Evolutionary conservation across 257 asterid genomes (phyloP), one percentile per base, ranked within the genome.

Genomic region (Lantana camara): DNA sequence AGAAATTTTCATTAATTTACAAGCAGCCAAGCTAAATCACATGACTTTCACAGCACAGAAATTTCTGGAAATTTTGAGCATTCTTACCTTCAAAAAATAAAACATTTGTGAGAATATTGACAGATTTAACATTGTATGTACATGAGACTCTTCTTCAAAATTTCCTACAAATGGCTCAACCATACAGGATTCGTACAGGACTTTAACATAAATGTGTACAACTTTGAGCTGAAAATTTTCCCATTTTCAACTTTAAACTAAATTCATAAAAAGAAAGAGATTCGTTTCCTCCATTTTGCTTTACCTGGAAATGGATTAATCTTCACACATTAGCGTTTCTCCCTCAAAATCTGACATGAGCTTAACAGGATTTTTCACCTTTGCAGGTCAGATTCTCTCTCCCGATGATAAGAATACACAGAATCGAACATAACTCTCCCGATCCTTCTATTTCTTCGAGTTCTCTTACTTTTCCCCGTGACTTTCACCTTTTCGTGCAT

Each of bases 391-490:
- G 88, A 67, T 58, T 77, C 87, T 78, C 92, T 83, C 48, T 73
- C 75, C 34, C 80, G 83, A 24, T 92, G 81, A 54, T 83, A 87
- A 50, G 95, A 77, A 66, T 78, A 74, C 44, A 74, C 44, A 4
- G 77, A 67, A 65, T 79, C 87, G 45, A 71, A 61, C 13, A 70
- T 61, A 9, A 85, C 76, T 64, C 83, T 79, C 11, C 96, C 90
- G 17, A 86, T 84, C 74, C 92, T 73, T 41, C 95, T 77, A 23
- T 69, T 70, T 51, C 77, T 82, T 46, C 86, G 48, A 5, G 73
- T 78, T 47, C 82, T 77, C 65, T 63, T 80, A 69, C 88, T 83
- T 60, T 68, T 61, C 9, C 85, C 77, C 17, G 17, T 66, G 83
- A 60, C 80, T 49, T 61, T 67, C 1, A 57, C 74, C 79, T 77